These are phyloP conservation scores for Suhomyces kilbournensis DNA, from an alignment of 805 yeast genomes.

Conservation along the genomic window DNA sequence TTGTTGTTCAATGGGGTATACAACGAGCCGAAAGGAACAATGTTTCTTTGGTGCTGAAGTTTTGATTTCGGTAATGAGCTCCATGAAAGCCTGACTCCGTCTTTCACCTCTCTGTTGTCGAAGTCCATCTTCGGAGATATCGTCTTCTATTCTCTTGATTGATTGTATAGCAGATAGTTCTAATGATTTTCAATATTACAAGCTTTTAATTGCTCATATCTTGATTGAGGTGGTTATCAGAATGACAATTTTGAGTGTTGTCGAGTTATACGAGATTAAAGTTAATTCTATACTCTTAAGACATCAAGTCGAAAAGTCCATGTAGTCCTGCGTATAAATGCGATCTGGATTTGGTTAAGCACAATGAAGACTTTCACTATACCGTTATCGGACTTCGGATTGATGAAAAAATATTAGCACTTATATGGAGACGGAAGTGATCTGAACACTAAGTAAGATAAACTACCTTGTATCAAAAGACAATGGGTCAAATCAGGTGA, in stretches of 20 bases:
- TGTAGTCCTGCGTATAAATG: background rate
- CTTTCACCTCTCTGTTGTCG: conserved; percentile 61
- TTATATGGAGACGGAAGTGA: background rate
- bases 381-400: background rate
- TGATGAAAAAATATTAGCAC: background rate
- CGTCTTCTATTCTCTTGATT: background rate
- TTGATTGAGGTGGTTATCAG: background rate
- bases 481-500: too few species aligned
- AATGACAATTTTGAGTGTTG: background rate
- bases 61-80: conserved; percentile 57
- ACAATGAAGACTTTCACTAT: background rate
- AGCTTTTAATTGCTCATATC: background rate
- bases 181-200: background rate
- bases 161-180: background rate
- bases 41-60: conserved; percentile 48
- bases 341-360: background rate
- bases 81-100: conserved; percentile 78
- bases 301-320: background rate
- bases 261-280: background rate
- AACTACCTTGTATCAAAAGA: too few species aligned
- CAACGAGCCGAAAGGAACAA: conserved; percentile 54
- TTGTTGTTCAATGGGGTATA: conserved; percentile 58
- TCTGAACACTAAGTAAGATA: background rate
- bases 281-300: background rate
- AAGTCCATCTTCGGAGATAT: conserved; percentile 32